A percentile compares a stretch with the other conserved stretches of the same genome.
Evolutionary conservation across 192 early-diverging fungal genomes (phyloP).

Genomic region (Pilobolus umbonatus): DNA sequence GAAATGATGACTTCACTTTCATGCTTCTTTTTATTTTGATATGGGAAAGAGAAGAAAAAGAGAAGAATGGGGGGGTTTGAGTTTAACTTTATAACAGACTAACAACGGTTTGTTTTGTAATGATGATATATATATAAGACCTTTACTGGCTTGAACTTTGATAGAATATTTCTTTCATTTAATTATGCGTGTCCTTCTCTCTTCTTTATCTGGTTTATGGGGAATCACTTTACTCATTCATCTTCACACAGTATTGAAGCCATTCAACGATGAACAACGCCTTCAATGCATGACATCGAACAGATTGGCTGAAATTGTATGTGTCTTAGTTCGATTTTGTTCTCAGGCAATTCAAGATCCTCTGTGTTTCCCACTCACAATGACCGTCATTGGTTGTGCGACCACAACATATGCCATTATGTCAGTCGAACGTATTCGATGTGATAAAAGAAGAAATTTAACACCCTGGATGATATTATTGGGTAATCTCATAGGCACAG

Average conservation of each 20-base stretch:
- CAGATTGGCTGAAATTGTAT: background rate
- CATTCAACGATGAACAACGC: background rate
- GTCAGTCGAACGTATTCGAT: background rate
- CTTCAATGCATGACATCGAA: background rate
- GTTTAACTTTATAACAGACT: too few relatives aligned
- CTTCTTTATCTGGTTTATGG: too few relatives aligned
- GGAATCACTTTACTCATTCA: background rate
- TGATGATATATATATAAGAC: too few relatives aligned
- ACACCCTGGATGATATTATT: background rate
- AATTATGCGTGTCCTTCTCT: too few relatives aligned
- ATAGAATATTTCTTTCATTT: too few relatives aligned
- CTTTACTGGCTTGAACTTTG: too few relatives aligned
- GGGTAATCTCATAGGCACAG: background rate
- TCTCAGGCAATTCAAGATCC: background rate
- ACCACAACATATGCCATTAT: conserved; percentile 4
- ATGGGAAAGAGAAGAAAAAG: background rate
- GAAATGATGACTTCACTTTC: background rate
- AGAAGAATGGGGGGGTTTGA: background rate
- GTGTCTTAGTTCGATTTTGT: conserved; percentile 7
- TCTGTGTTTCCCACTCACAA: background rate
- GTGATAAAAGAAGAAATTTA: background rate
- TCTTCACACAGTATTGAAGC: background rate
- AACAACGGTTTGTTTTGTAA: too few relatives aligned
- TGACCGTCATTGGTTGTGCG: background rate
- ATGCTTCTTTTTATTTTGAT: background rate